Evolutionary conservation across 75 land plant genomes (phyloP).

Genomic region (Pinus albicaulis): DNA sequence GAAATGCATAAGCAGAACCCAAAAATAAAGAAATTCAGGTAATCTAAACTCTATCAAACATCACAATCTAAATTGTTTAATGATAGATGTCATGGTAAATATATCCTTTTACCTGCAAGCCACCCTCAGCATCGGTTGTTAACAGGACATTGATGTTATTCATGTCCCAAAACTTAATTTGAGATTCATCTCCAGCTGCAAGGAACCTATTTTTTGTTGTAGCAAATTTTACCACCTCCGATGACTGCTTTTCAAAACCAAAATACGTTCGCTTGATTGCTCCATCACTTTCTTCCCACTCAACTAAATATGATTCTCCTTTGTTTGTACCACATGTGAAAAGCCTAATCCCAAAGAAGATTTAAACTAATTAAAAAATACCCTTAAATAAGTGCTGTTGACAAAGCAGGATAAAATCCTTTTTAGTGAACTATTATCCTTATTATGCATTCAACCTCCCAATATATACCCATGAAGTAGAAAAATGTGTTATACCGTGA

Average conservation of each 20-base stretch:
- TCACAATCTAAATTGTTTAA: not conserved
- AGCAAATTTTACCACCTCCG: slow-evolving; percentile 60
- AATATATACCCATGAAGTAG: not conserved
- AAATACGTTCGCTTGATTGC: slow-evolving; percentile 45
- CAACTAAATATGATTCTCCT: slow-evolving; percentile 58
- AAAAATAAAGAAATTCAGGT: not conserved
- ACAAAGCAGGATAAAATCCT: not conserved
- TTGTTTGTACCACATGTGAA: slow-evolving; percentile 76
- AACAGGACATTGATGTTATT: slow-evolving; percentile 44
- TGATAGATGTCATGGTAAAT: not conserved
- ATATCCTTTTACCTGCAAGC: slow-evolving; percentile 8
- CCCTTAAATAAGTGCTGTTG: not conserved
- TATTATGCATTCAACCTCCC: not conserved
- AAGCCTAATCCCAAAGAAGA: slow-evolving; percentile 29
- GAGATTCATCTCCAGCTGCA: slow-evolving; percentile 48
- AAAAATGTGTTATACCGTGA: slow-evolving; percentile 38
- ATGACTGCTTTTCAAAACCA: slow-evolving; percentile 54
- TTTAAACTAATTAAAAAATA: not conserved
- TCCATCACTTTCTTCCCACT: slow-evolving; percentile 84
- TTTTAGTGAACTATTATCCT: not conserved
- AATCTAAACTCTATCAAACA: not conserved
- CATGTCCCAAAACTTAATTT: slow-evolving; percentile 60
- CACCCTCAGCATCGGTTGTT: slow-evolving; percentile 49
- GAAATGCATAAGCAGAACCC: no score
- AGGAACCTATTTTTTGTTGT: slow-evolving; percentile 55